phyloP scores from a whole-genome alignment of 306 rosid species.

The Fragaria vesca region DNA sequence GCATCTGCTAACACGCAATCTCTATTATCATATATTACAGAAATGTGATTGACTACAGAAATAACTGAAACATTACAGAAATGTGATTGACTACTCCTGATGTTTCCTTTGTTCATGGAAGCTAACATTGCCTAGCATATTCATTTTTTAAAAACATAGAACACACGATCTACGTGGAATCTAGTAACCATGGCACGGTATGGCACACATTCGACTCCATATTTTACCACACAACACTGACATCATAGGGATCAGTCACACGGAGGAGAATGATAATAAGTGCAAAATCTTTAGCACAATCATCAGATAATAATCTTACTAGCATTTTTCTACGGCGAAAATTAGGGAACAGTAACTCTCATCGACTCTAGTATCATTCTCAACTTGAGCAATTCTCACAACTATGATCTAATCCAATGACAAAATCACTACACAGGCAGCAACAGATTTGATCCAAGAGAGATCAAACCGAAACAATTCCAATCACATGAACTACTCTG shows the following conservation, averaged over 20 bases:
- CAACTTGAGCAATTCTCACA: background rate
- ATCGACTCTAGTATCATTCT: background rate
- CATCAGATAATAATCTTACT: background rate
- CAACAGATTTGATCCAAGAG: constrained; percentile 24
- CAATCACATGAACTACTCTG: constrained; percentile 22
- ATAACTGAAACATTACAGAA: background rate
- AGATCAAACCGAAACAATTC: constrained; percentile 28
- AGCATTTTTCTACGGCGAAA: background rate
- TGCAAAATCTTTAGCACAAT: background rate
- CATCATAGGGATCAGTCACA: background rate
- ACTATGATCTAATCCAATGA: constrained; percentile 26
- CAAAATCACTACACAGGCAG: constrained; percentile 9
- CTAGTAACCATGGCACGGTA: background rate
- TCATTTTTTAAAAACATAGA: background rate
- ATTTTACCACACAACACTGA: background rate
- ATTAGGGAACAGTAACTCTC: background rate
- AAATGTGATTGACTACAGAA: background rate
- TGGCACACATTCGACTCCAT: background rate
- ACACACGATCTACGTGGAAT: background rate
- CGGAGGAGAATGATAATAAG: background rate
- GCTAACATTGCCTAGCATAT: background rate
- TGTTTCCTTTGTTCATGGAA: background rate
- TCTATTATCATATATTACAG: background rate
- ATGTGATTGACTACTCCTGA: background rate
- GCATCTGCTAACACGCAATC: constrained; percentile 5